phyloP scores from a whole-genome alignment of 768 basidiomycete species.

The Hydnum rufescens region DNA sequence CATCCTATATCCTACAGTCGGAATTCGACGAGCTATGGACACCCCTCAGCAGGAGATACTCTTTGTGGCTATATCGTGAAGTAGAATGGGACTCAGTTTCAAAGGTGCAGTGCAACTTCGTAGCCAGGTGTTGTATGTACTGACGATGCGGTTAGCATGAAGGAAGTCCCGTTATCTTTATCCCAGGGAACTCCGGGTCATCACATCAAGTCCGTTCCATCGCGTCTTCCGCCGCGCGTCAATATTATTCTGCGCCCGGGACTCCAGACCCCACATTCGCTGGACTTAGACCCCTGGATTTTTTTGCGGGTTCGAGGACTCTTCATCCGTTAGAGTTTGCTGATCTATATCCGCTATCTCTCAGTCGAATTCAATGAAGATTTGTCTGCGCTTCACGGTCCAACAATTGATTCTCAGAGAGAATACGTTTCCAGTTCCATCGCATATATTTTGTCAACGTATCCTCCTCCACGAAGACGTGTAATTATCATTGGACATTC shows the following conservation, averaged over 20 bases:
- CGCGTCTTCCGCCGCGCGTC: constrained; percentile 73
- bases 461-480: constrained; percentile 32
- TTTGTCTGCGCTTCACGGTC: constrained; percentile 83
- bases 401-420: constrained; percentile 68
- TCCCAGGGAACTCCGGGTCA: constrained; percentile 94
- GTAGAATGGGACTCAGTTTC: constrained; percentile 51
- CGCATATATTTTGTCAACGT: constrained; percentile 57
- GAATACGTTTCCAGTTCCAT: constrained; percentile 53
- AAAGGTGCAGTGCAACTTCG: constrained; percentile 31
- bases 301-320: constrained; percentile 52
- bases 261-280: constrained; percentile 33
- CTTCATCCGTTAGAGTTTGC: neutral
- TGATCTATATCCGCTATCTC: neutral
- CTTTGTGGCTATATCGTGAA: constrained; percentile 83
- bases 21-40: constrained; percentile 51
- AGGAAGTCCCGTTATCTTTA: constrained; percentile 81
- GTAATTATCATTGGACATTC: constrained; percentile 82
- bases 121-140: too few relatives aligned
- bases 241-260: constrained; percentile 49
- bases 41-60: constrained; percentile 50
- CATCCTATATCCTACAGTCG: constrained; percentile 60
- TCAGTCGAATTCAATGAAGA: constrained; percentile 94
- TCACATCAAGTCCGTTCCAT: constrained; percentile 88
- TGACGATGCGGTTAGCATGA: constrained; percentile 13
- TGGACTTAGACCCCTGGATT: constrained; percentile 45